Evolutionary conservation across 257 asterid genomes (phyloP), one percentile per base, ranked within the genome.

Genomic region (Solanum bukasovii): DNA sequence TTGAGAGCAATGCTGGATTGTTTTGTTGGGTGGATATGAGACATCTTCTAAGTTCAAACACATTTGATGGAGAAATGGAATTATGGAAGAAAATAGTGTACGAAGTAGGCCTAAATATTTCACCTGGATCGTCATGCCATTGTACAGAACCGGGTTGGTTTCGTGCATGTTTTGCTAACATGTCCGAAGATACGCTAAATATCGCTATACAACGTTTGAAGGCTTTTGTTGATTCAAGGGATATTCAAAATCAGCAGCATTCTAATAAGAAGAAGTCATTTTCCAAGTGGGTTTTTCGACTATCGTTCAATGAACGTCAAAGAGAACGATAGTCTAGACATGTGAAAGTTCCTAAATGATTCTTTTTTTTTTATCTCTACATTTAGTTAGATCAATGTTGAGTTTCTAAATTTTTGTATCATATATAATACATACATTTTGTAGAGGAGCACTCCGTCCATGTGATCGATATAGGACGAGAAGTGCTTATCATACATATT

Each of bases 261-360:
- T 88, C 88, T n/a, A 86, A 88, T 89, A 92, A 92, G 35, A 93
- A 93, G 70, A 92, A 91, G 89, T 44, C 88, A 14, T 87, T 93
- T 33, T 86, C 92, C 10, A 94, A 90, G 87, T 94, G 95, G 97
- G 92, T 91, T 93, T 92, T 93, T 85, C 91, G 93, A 72, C 92
- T 94, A 37, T 91, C 97, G 87, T 91, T 91, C 13, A 83, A 91
- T 13, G 93, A 92, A 46, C 93, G 94, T 3, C 94, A 92, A 88
- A 91, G 93, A 31, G 95, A 93, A 86, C 93, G 97, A 61, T 94
- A 74, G 52, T 35, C 1, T 73, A 4, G 18, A 1, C 52, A 46
- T 46, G 2, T 13, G 20, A 4, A 46, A 46, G 59, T 46, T 13
- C 20, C 7, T 13, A 46, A 46, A 38, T 38, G 42, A 13, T 4